These are phyloP conservation scores for Cicer yamashitae DNA, from an alignment of 306 rosid species.

Conservation along the genomic window DNA sequence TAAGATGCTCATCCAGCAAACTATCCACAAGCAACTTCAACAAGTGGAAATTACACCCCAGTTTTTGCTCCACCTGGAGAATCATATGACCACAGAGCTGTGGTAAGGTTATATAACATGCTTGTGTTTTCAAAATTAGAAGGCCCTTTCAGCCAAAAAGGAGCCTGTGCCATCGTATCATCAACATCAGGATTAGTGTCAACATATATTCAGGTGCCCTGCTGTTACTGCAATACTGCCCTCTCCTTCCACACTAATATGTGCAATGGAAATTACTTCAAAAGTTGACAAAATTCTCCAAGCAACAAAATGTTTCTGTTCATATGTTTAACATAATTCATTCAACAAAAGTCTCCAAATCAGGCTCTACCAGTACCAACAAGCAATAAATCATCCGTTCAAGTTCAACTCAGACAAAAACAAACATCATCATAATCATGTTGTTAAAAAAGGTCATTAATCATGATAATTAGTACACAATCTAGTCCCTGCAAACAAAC, in stretches of 20 bases:
- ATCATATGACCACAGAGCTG: conserved; percentile 6
- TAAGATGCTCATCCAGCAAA: conserved; percentile 21
- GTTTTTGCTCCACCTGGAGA: conserved; percentile 24
- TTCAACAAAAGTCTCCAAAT: conserved; percentile 19
- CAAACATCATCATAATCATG: background rate
- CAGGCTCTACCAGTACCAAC: background rate
- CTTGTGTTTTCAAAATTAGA: background rate
- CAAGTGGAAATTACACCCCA: conserved; percentile 35
- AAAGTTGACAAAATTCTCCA: conserved; percentile 9
- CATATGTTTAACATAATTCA: background rate
- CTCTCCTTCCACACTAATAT: background rate
- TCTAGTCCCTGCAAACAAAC: conserved; percentile 48
- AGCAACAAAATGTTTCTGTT: conserved; percentile 21
- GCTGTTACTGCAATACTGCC: background rate
- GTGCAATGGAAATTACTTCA: conserved; percentile 21
- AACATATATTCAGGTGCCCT: conserved; percentile 6
- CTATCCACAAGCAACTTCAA: conserved; percentile 19
- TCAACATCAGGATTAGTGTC: conserved; percentile 7
- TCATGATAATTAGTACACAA: background rate
- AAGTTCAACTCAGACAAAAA: conserved; percentile 35
- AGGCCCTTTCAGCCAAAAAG: background rate
- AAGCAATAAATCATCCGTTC: background rate
- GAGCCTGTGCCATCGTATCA: background rate
- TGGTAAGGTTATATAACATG: background rate
- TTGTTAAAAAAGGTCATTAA: background rate